Conservation (phyloP, 257 asterid species). For the Thymus quinquecostatus region DNA sequence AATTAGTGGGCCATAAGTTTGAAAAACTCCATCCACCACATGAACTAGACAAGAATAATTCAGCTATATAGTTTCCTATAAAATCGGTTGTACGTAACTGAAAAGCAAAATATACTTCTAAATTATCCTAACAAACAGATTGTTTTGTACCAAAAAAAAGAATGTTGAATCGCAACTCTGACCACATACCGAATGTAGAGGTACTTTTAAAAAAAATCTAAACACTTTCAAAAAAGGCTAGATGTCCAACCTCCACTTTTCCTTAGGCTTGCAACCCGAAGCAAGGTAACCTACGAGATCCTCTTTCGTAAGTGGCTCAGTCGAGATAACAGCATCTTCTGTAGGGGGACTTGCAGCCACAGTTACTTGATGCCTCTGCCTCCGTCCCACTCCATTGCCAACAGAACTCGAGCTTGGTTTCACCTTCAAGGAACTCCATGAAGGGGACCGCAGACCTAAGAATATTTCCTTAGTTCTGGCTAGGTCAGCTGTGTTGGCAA, state of each 20-base stretch:
- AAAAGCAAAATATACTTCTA: constrained; percentile 13
- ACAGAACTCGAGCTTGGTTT: constrained; percentile 36
- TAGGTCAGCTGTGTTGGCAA: constrained; percentile 37
- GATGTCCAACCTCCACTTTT: constrained; percentile 87
- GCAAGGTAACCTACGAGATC: constrained; percentile 87
- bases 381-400: constrained; percentile 37
- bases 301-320: constrained; percentile 87
- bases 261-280: constrained; percentile 97
- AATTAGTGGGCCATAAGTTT: neutral
- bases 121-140: constrained; percentile 3
- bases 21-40: neutral
- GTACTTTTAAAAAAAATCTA: constrained; percentile 30
- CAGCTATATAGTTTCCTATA: neutral
- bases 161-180: neutral
- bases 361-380: constrained; percentile 47
- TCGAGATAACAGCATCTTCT: constrained; percentile 79
- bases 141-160: neutral
- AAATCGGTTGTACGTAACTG: neutral
- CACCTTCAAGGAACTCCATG: constrained; percentile 46
- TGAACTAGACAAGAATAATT: neutral
- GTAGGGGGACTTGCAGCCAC: constrained; percentile 99
- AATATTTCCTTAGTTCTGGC: constrained; percentile 47
- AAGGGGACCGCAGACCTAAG: constrained; percentile 43
- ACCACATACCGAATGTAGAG: constrained; percentile 8
- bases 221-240: constrained; percentile 44